Base-by-base conservation (phyloP, 108 stramenopile genomes). In the Schizochytrium sp. region DNA sequence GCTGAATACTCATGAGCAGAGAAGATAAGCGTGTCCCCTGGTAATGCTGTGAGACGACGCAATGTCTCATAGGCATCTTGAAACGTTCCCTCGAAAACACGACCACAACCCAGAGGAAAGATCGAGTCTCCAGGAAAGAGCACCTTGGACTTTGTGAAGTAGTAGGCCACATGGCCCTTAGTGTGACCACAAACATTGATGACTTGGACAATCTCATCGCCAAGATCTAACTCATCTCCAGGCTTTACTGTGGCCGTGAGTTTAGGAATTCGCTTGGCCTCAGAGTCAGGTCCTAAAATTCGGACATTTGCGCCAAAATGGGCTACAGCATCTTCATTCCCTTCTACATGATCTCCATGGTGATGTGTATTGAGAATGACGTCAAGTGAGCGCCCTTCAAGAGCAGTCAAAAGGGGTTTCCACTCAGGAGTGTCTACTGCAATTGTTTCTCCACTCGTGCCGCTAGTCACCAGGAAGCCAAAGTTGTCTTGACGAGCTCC, bases 111-210 rank as follows among this genome's bases (percentile, higher is more conserved):
- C 49, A 96, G 91, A 17, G 94, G 87, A 89, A 97, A 97, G 8
- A 97, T 91, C 76, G 94, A 89, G 72, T 97, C 96, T 8, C 96
- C 96, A 38, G 93, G 93, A 91, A 96, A 97, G 13, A 92, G 94
- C 15, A 89, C 92, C 58, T 94, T 91, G 53, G 93, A 90, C 13
- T 88, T 73, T 4, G 94, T 93, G 87, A 96, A 95, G 91, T 97
- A 94, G 89, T 93, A 96, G 2, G 96, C 95, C 59, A 97, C 92
- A 64, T 97, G 96, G 7, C 96, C 96, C 0, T 88, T 72, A 0
- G 96, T 97, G 88, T 97, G 96, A 4, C 96, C 96, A 2, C 95
- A 94, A 4, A 95, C 96, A 89, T 97, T 95, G 57, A 97, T 91
- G 1, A 95, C 94, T 56, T 90, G 83, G 57, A 91, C 95, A 13